Evolutionary conservation across 2,329 filamentous ascomycete species (phyloP), one percentile per base, ranked within the genome.

Genomic region (Paecilomyces dactylethromorphus): DNA sequence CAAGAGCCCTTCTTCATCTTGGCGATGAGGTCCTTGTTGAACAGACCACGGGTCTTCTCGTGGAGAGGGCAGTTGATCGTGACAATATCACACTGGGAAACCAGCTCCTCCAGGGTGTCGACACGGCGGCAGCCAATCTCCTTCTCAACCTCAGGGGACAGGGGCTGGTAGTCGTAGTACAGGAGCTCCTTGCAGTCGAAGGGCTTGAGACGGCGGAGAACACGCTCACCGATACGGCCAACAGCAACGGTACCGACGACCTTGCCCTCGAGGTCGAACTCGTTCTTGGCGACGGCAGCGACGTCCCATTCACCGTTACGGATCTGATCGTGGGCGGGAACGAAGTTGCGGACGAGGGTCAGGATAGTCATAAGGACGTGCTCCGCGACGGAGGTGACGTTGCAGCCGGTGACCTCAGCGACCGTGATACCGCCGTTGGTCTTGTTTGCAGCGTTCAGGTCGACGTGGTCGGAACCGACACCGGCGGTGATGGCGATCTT

Each of bases 311-410:
- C 90, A 64, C 94, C 94, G 60, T 81, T 79, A 77, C 87, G 84
- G 72, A 99, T 89, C 84, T 91, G 87, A 83, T 97, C 92, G 82
- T 97, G 94, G 57, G 94, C 92, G 66, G 94, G 94, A 57, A 96
- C 92, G 74, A 97, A 99, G 88, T 99, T 99, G 82, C 94, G 92
- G 76, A 97, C 88, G 57, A 99, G 88, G 65, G 88, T 79, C 56
- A 99, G 89, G 79, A 97, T 97, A 76, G 94, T 99, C 94, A 99
- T 97, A 81, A 99, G 80, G 69, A 99, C 94, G 81, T 99, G 94
- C 86, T 99, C 94, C 61, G 94, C 94, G 64, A 99, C 94, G 56
- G 94, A 97, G 70, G 97, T 92, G 70, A 99, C 94, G 77, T 99
- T 99, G 81, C 90, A 95, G 74, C 94, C 94, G 10, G 94, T 99